Base-by-base conservation (phyloP, 768 basidiomycete genomes). In the Kondoa malvinella region DNA sequence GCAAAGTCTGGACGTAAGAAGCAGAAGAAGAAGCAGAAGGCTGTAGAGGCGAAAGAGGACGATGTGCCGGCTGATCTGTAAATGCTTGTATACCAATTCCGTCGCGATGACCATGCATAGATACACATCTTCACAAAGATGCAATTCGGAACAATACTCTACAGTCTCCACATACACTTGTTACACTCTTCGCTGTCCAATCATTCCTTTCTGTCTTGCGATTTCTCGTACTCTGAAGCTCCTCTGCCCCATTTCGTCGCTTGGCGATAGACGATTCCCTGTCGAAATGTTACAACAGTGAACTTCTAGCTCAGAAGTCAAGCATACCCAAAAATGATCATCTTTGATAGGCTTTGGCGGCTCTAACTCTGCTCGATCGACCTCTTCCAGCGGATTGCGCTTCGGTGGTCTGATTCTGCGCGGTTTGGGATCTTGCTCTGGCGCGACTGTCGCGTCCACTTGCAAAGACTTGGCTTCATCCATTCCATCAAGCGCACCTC, bases 301-400 rank as follows among this genome's bases (percentile, higher is more conserved):
- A n/a, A 60, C 25, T n/a, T 8, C 59, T 60, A 26, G 59, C n/a
- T n/a, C 12, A 50, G 8, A 8, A 8, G 40, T 50, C 8, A 57
- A 32, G 26, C 64, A 50, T 50, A 70, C 72, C 72, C 72, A 72
- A 3, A 72, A 31, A 26, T 72, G 72, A 3, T 66, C 66, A 33
- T 68, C 66, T 15, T 17, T 17, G 3, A 72, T n/a, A 50, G 40
- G 40, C 16, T 30, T 57, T 1, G 70, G 68, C 59, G 66, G 26
- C 1, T 17, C 3, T 21, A 57, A 12, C 3, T n/a, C n/a, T 1
- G 30, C 25, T 31, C 65, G 4, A 15, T 26, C 32, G 14, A 57
- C 65, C 12, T 57, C 65, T 1, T 32, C 15, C 29, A 57, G 17
- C 1, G 58, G 17, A 27, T 66, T 31, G 16, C 29, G 25, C 65